Evolutionary conservation across 2,329 filamentous ascomycete genomes (phyloP).

Genomic region (Monosporascus sp.): DNA sequence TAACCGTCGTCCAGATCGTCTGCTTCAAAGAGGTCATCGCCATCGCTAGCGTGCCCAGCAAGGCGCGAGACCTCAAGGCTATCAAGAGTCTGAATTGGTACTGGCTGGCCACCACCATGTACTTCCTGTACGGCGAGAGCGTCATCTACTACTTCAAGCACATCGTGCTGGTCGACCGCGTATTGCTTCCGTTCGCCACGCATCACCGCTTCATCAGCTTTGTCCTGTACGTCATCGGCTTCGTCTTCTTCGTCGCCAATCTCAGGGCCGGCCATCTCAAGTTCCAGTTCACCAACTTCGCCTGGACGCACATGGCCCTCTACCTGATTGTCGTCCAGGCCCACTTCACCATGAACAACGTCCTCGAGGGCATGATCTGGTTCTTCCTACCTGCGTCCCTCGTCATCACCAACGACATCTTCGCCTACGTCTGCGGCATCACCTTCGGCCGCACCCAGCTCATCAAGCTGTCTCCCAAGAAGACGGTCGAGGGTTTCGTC

Average conservation of each 20-base stretch:
- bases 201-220: conserved; percentile 99
- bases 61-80: conserved; percentile 83
- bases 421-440: conserved; percentile 95
- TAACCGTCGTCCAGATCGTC: conserved; percentile 90
- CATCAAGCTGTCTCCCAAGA: conserved; percentile 97
- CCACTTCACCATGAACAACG: conserved; percentile 99
- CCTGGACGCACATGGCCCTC: conserved; percentile 98
- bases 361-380: conserved; percentile 99
- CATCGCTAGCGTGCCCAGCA: conserved; percentile 90
- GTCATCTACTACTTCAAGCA: conserved; percentile 99
- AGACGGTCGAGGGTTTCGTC: conserved; percentile 96
- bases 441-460: conserved; percentile 94
- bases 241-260: conserved; percentile 95
- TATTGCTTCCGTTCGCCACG: conserved; percentile 87
- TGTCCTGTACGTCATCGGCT: conserved; percentile 94
- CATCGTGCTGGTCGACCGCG: conserved; percentile 89
- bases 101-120: conserved; percentile 98
- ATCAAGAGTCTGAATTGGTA: conserved; percentile 99
- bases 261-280: conserved; percentile 94
- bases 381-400: conserved; percentile 94
- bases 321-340: conserved; percentile 97
- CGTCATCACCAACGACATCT: conserved; percentile 98
- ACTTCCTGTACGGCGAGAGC: conserved; percentile 97
- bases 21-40: conserved; percentile 99
- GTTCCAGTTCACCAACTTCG: conserved; percentile 99